A percentile compares a stretch with the other conserved stretches of the same genome.
phyloP scores from a whole-genome alignment of 2,329 filamentous ascomycete genomes.

The Tolypocladium tropicale region DNA sequence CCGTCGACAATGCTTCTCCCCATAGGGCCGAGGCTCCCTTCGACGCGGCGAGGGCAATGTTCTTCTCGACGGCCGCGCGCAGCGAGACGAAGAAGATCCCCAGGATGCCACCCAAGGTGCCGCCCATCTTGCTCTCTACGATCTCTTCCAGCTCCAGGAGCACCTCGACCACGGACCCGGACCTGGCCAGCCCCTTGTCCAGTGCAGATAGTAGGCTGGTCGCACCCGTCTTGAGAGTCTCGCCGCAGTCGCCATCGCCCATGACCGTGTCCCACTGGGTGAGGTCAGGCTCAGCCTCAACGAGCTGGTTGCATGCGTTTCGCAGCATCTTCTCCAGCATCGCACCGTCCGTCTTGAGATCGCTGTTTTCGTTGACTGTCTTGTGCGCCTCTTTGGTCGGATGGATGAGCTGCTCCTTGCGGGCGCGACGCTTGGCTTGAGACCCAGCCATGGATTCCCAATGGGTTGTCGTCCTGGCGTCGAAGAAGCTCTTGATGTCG shows the following conservation, averaged over 20 bases:
- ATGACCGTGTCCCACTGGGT: conserved; percentile 54
- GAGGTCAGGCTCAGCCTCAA: conserved; percentile 50
- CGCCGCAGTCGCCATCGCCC: conserved; percentile 58
- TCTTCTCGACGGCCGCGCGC: conserved; percentile 28
- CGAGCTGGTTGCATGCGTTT: conserved; percentile 38
- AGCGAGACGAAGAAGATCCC: conserved; percentile 45
- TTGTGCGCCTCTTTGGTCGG: conserved; percentile 22
- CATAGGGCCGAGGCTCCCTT: conserved; percentile 29
- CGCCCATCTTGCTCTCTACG: conserved; percentile 45
- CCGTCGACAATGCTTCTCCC: conserved; percentile 29
- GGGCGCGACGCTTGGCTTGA: conserved; percentile 25
- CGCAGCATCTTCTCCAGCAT: conserved; percentile 45
- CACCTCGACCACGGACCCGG: conserved; percentile 36
- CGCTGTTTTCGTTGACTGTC: conserved; percentile 26
- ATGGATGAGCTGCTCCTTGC: conserved; percentile 32
- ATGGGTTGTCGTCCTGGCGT: conserved; percentile 48
- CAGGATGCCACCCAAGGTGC: conserved; percentile 39
- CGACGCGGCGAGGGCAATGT: conserved; percentile 17
- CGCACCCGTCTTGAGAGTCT: conserved; percentile 47
- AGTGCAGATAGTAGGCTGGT: conserved; percentile 36
- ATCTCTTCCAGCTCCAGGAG: conserved; percentile 42
- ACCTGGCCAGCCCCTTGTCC: conserved; percentile 24
- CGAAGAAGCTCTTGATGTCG: conserved; percentile 54
- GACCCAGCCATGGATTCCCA: conserved; percentile 43
- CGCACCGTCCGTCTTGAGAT: conserved; percentile 39